Base-by-base conservation (phyloP, 2,329 filamentous ascomycete genomes). In the Cladobotryum protrusum region DNA sequence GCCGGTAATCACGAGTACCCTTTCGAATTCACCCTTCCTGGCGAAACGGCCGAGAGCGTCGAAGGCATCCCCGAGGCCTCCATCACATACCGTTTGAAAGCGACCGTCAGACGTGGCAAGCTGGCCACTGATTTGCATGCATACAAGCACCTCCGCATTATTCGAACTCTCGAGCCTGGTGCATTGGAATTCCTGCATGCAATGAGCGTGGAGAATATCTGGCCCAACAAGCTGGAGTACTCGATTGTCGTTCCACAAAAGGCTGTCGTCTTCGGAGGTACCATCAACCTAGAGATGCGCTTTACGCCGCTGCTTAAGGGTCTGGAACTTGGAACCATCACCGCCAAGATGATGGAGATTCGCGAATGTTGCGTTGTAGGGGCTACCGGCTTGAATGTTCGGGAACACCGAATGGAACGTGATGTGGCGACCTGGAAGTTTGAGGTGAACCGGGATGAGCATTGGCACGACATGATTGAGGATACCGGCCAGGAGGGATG, bases 211-310 rank as follows among this genome's bases (percentile, higher is more conserved):
- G 91, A 96, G 68, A 96, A 96, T 63, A 87, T 95, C 56, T 99
- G 93, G 93, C 87, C 90, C 5, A 93, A 96, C 73, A 99, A 99
- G 74, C 81, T 97, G 59, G 89, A 95, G 66, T 99, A 99, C 71
- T 92, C 89, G 29, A 90, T 99, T 55, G 83, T 89, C 51, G 88
- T 95, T 11, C 92, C 93, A 0, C 91, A 89, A 62, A 96, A 96
- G 72, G 93, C 93, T 2, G 86, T 96, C 48, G 87, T 96, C 15
- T 95, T 96, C 61, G 93, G 93, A 45, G 95, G 89, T n/a, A 78
- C 79, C 18, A 83, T 97, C 44, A 82, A 84, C 1, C 78, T 96
- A 52, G 85, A 95, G 59, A 92, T 96, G 72, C 83, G 87, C 55
- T 83, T 97, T 55, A 88, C 90, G 1, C 91, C 92, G 0, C 74